Percentiles rank a stretch among this genome's conserved stretches.
These are phyloP conservation scores for Phialophora expanda DNA, from an alignment of 2,329 filamentous ascomycete species.

Conservation along the genomic window DNA sequence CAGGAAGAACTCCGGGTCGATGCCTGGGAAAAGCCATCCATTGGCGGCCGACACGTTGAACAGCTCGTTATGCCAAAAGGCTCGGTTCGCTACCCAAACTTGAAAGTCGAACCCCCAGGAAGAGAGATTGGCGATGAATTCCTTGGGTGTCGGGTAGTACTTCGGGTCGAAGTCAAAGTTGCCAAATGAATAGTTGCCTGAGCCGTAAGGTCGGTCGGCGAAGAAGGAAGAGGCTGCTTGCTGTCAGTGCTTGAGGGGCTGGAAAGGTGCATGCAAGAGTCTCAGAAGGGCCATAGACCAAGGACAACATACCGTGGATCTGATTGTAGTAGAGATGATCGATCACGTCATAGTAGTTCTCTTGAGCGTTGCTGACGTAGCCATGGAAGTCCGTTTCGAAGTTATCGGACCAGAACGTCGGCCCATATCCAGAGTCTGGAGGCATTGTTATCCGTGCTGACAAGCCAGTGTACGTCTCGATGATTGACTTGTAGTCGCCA, in stretches of 20 bases:
- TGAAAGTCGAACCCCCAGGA: conserved; percentile 16
- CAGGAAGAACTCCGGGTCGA: conserved; percentile 14
- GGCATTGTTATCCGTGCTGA: conserved; percentile 14
- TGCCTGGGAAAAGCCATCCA: conserved; percentile 12
- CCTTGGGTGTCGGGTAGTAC: conserved; percentile 7
- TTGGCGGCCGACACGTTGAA: conserved; percentile 9
- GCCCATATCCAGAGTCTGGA: conserved; percentile 13
- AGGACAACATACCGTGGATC: conserved; percentile 6
- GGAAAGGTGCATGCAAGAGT: background rate
- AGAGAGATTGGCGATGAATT: conserved; percentile 16
- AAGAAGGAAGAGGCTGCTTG: conserved; percentile 6
- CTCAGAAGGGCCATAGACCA: too few species aligned
- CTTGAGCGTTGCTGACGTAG: conserved; percentile 5
- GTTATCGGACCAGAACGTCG: conserved; percentile 18
- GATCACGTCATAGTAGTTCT: conserved; percentile 17
- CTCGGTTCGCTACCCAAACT: conserved; percentile 12
- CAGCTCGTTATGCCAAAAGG: conserved; percentile 12
- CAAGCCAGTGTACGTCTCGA: conserved; percentile 5
- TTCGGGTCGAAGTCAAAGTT: conserved; percentile 15
- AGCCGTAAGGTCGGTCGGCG: conserved; percentile 9
- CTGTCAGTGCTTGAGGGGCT: background rate
- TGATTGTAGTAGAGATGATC: conserved; percentile 14
- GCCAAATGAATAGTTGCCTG: conserved; percentile 13
- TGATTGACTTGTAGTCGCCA: conserved; percentile 14
- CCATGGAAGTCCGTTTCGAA: conserved; percentile 17